A percentile compares a stretch with the other conserved stretches of the same genome.
These are phyloP conservation scores for Tylopilus plumbeoviolaceoides DNA, from an alignment of 768 basidiomycete genomes.

Conservation along the genomic window DNA sequence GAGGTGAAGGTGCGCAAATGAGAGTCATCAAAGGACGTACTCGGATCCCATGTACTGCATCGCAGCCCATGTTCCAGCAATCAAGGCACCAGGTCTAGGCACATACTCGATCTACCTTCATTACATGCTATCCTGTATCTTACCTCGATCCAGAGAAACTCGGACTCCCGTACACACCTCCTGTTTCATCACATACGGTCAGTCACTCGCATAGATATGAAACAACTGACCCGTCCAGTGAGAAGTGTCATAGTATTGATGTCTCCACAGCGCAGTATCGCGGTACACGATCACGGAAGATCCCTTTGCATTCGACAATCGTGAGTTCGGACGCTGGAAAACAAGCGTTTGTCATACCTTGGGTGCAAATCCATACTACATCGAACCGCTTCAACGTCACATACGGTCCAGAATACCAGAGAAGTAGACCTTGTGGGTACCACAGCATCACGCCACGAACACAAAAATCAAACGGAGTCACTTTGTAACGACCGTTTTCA, in stretches of 20 bases:
- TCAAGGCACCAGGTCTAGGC: slow-evolving; percentile 78
- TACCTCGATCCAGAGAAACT: slow-evolving; percentile 90
- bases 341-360: slow-evolving; percentile 50
- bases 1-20: no score
- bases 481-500: slow-evolving; percentile 47
- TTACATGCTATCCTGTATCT: no score
- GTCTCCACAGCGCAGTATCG: slow-evolving; percentile 63
- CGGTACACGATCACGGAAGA: slow-evolving; percentile 96
- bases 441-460: slow-evolving; percentile 90
- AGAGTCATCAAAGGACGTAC: slow-evolving; percentile 40
- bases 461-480: slow-evolving; percentile 83
- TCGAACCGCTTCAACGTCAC: slow-evolving; percentile 1
- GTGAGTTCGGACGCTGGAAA: neutral
- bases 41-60: no score
- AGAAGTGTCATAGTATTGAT: slow-evolving; percentile 85
- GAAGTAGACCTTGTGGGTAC: slow-evolving; percentile 78
- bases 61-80: slow-evolving; percentile 98
- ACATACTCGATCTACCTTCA: neutral
- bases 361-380: slow-evolving; percentile 88
- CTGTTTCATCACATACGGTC: no score
- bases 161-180: no score
- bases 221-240: no score
- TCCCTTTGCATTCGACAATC: slow-evolving; percentile 46
- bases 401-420: no score
- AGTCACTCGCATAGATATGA: no score